phyloP scores from a whole-genome alignment of 106 monocot species.

The Vanilla planifolia region DNA sequence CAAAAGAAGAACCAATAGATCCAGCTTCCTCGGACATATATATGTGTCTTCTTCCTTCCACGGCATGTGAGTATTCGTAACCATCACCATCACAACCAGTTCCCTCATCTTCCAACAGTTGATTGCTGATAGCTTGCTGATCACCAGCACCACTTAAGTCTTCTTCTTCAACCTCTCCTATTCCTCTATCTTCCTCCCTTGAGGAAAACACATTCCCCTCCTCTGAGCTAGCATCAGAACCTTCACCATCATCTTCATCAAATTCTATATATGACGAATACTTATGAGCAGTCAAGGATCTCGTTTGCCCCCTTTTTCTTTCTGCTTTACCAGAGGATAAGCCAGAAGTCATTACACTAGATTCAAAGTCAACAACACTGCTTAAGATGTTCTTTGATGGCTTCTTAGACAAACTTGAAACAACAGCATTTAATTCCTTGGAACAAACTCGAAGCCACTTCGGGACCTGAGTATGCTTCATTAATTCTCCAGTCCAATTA shows the following conservation, averaged over 20 bases:
- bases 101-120: slow-evolving; percentile 43
- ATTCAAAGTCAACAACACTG: slow-evolving; percentile 30
- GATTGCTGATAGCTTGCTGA: slow-evolving; percentile 27
- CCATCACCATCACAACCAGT: slow-evolving; percentile 31
- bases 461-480: slow-evolving; percentile 75
- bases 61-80: slow-evolving; percentile 34
- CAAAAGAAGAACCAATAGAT: slow-evolving; percentile 82
- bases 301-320: slow-evolving; percentile 48
- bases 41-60: slow-evolving; percentile 22
- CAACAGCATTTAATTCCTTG: slow-evolving; percentile 54
- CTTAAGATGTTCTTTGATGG: slow-evolving; percentile 66
- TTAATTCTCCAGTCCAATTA: slow-evolving; percentile 87
- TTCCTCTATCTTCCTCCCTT: slow-evolving; percentile 61
- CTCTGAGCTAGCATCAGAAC: slow-evolving; percentile 59
- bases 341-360: slow-evolving; percentile 17
- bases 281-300: slow-evolving; percentile 17
- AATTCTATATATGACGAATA: slow-evolving; percentile 55
- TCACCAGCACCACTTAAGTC: slow-evolving; percentile 40
- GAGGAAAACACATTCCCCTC: slow-evolving; percentile 39
- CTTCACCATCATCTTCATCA: slow-evolving; percentile 68
- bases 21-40: slow-evolving; percentile 56
- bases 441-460: slow-evolving; percentile 82
- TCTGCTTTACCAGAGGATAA: slow-evolving; percentile 36
- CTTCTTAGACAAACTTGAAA: slow-evolving; percentile 69
- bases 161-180: slow-evolving; percentile 61